Conservation (phyloP, 2,329 filamentous ascomycete species). For the Verticillium tricorpus region DNA sequence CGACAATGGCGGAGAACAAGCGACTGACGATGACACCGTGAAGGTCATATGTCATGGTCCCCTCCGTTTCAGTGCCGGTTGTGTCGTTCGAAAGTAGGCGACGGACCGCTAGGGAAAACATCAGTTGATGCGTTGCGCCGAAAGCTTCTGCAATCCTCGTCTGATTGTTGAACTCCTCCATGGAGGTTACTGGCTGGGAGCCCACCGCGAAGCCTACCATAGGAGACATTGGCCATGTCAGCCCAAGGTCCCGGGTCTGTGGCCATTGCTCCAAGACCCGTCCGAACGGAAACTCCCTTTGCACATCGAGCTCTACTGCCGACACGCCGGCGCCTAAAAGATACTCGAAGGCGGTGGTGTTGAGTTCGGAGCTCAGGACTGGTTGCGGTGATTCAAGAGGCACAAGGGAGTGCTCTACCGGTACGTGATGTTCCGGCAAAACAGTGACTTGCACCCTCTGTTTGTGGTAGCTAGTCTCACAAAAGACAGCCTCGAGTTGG, state of each 20-base stretch:
- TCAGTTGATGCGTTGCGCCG: slow-evolving; percentile 18
- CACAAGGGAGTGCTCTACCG: slow-evolving; percentile 6
- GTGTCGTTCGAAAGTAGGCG: not conserved
- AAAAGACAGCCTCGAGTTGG: slow-evolving; percentile 34
- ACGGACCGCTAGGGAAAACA: slow-evolving; percentile 23
- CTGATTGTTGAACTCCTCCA: slow-evolving; percentile 9
- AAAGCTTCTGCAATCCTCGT: slow-evolving; percentile 11
- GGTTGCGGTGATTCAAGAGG: slow-evolving; percentile 3
- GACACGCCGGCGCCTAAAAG: slow-evolving; percentile 23
- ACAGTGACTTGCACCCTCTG: slow-evolving; percentile 39
- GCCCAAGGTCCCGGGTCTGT: slow-evolving; percentile 2
- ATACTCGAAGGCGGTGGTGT: slow-evolving; percentile 28
- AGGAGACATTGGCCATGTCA: slow-evolving; percentile 19
- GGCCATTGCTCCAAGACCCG: slow-evolving; percentile 20
- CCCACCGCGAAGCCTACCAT: slow-evolving; percentile 30
- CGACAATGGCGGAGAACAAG: slow-evolving; percentile 21
- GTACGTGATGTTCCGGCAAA: not conserved
- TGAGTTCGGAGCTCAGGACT: slow-evolving; percentile 23
- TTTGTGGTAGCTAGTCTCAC: slow-evolving; percentile 38
- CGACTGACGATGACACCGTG: slow-evolving; percentile 28
- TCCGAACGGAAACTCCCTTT: slow-evolving; percentile 18
- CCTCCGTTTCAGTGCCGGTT: not conserved
- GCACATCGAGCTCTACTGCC: not conserved
- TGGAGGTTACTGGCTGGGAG: not conserved
- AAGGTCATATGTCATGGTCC: slow-evolving; percentile 11